Evolutionary conservation across 345 rosid species (phyloP).

Genomic region (Citrus glauca): DNA sequence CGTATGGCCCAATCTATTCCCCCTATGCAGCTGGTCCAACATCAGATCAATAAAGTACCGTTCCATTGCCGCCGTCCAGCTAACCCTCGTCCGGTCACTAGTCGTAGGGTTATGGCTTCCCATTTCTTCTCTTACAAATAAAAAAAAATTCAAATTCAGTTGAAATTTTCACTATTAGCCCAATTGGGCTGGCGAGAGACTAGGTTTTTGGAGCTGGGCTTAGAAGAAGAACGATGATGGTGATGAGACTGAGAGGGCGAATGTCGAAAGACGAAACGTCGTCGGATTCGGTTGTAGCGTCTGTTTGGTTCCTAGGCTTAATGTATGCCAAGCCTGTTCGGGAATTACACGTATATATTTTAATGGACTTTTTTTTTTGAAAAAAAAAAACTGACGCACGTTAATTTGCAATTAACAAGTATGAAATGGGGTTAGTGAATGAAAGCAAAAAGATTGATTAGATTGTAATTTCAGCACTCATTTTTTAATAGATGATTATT

Average conservation of each 20-base stretch:
- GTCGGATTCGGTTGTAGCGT: neutral
- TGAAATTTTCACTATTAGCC: too few species aligned
- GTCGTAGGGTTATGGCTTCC: constrained; percentile 18
- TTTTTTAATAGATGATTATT: too few species aligned
- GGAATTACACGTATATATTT: neutral
- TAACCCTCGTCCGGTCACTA: constrained; percentile 19
- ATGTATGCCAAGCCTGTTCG: neutral
- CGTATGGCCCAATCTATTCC: constrained; percentile 40
- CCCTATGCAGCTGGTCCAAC: constrained; percentile 35
- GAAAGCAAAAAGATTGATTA: too few species aligned
- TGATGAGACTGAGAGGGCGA: too few species aligned
- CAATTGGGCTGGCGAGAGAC: too few species aligned
- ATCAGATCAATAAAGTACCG: constrained; percentile 34
- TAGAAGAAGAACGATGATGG: neutral
- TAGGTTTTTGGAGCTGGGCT: too few species aligned
- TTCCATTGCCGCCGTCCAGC: constrained; percentile 30
- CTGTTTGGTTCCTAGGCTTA: neutral
- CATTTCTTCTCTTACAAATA: constrained; percentile 18
- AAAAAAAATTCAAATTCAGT: too few species aligned
- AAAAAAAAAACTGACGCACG: too few species aligned
- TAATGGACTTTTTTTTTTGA: too few species aligned
- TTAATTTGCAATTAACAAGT: too few species aligned
- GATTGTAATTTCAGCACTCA: too few species aligned
- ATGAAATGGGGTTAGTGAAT: too few species aligned
- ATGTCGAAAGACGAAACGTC: neutral